Evolutionary conservation across 2,329 filamentous ascomycete genomes (phyloP).

Genomic region (Talaromyces pinophilus): DNA sequence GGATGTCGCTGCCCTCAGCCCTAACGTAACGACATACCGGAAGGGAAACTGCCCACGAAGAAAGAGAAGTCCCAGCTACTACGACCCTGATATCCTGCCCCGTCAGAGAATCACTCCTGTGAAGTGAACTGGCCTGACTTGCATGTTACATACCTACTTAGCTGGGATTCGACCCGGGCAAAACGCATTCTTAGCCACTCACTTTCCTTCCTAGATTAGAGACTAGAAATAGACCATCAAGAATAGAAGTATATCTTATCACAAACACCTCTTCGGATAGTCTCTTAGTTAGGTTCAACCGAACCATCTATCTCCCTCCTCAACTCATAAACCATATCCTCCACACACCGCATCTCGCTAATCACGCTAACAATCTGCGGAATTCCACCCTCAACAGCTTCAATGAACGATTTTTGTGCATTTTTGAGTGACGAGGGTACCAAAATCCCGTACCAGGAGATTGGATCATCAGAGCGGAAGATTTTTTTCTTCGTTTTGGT

Average conservation of each 20-base stretch:
- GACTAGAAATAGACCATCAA: not conserved
- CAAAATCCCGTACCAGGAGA: conserved; percentile 54
- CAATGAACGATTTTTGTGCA: conserved; percentile 47
- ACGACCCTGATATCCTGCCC: conserved; percentile 20
- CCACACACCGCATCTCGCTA: conserved; percentile 45
- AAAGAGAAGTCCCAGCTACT: conserved; percentile 19
- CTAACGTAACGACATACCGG: conserved; percentile 19
- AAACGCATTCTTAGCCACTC: conserved; percentile 10
- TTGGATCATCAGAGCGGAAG: conserved; percentile 42
- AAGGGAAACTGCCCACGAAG: conserved; percentile 18
- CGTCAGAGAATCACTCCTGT: conserved; percentile 2
- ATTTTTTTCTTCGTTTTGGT: conserved; percentile 28
- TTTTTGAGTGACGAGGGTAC: conserved; percentile 47
- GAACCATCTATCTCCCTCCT: conserved; percentile 29
- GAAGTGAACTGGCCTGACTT: conserved; percentile 52
- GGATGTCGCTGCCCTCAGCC: conserved; percentile 14
- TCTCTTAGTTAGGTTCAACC: not conserved
- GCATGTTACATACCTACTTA: conserved; percentile 63
- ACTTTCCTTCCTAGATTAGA: conserved; percentile 8
- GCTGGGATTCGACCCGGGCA: not conserved
- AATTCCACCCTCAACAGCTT: conserved; percentile 40
- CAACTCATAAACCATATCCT: conserved; percentile 40
- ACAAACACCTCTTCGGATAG: not conserved
- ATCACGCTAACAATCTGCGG: conserved; percentile 41
- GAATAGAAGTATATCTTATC: not conserved